A percentile compares a stretch with the other conserved stretches of the same genome.
phyloP scores from a whole-genome alignment of 768 basidiomycete genomes.

The Trametes villosa region DNA sequence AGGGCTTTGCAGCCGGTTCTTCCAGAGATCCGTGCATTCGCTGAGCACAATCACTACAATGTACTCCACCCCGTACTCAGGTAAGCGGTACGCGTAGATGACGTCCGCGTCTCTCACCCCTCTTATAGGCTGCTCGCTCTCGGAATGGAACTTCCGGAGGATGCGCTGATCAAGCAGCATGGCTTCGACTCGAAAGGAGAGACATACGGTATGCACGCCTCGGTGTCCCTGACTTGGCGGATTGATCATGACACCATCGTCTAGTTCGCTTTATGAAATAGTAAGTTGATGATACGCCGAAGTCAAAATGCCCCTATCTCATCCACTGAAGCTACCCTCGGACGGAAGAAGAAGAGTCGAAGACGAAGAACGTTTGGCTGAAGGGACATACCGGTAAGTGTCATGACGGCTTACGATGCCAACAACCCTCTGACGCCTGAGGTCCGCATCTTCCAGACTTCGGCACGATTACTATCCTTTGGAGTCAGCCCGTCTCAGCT shows the following conservation, averaged over 20 bases:
- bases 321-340: conserved; percentile 37
- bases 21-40: conserved; percentile 55
- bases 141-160: conserved; percentile 51
- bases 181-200: conserved; percentile 42
- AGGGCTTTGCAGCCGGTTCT: conserved; percentile 52
- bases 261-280: conserved; percentile 36
- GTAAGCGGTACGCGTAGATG: conserved; percentile 32
- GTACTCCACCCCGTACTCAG: conserved; percentile 54
- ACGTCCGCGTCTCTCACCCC: not conserved
- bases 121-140: conserved; percentile 43
- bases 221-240: too few relatives aligned
- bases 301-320: too few relatives aligned
- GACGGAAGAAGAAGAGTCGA: conserved; percentile 36
- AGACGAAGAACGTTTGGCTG: conserved; percentile 39
- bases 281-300: conserved; percentile 9
- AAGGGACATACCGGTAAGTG: conserved; percentile 41
- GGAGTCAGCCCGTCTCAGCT: conserved; percentile 42
- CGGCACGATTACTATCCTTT: conserved; percentile 39
- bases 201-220: conserved; percentile 39
- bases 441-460: conserved; percentile 33
- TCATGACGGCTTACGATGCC: not conserved
- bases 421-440: not conserved
- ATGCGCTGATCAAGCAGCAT: conserved; percentile 47
- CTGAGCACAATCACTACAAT: conserved; percentile 53
- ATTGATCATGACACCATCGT: not conserved